A percentile compares a stretch with the other conserved stretches of the same genome.
Conservation (phyloP, 352 stramenopile species). For the Pythium rishiriense region DNA sequence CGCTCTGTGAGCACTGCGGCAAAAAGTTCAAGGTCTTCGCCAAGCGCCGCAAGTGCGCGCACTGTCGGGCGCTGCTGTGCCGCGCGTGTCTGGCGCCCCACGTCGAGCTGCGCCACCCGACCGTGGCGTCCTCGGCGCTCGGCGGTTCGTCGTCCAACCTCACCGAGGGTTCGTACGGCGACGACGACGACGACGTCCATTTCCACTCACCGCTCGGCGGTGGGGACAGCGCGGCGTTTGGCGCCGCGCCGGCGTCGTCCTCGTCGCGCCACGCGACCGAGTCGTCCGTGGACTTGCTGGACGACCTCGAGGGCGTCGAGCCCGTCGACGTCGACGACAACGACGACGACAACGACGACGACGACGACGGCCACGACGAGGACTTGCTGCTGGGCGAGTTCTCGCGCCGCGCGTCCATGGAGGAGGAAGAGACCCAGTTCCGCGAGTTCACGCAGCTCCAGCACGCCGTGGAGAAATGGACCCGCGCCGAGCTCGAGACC, state of each 20-base stretch:
- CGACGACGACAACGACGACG: constrained; percentile 43
- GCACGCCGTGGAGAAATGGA: constrained; percentile 48
- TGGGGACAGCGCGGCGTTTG: constrained; percentile 17
- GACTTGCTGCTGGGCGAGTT: constrained; percentile 38
- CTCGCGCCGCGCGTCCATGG: constrained; percentile 42
- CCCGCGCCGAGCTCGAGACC: constrained; percentile 45
- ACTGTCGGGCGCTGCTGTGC: constrained; percentile 64
- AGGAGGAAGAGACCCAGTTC: constrained; percentile 53
- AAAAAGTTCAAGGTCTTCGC: constrained; percentile 82
- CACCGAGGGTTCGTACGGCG: constrained; percentile 12
- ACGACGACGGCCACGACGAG: constrained; percentile 44
- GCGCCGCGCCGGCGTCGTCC: not conserved
- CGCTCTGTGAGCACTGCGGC: constrained; percentile 55
- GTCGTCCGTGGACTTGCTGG: constrained; percentile 34
- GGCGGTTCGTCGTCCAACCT: constrained; percentile 17
- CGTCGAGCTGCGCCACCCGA: constrained; percentile 50
- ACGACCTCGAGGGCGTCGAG: constrained; percentile 41
- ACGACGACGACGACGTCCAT: constrained; percentile 47
- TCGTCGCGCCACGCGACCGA: constrained; percentile 9
- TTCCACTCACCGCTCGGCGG: constrained; percentile 43
- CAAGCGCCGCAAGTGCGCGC: constrained; percentile 66
- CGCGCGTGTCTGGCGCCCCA: constrained; percentile 54
- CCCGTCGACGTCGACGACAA: constrained; percentile 31
- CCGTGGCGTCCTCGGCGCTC: not conserved
- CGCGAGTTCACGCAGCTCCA: constrained; percentile 60